These are phyloP conservation scores for Yamadazyma kitorensis DNA, from an alignment of 805 yeast species.

Conservation along the genomic window DNA sequence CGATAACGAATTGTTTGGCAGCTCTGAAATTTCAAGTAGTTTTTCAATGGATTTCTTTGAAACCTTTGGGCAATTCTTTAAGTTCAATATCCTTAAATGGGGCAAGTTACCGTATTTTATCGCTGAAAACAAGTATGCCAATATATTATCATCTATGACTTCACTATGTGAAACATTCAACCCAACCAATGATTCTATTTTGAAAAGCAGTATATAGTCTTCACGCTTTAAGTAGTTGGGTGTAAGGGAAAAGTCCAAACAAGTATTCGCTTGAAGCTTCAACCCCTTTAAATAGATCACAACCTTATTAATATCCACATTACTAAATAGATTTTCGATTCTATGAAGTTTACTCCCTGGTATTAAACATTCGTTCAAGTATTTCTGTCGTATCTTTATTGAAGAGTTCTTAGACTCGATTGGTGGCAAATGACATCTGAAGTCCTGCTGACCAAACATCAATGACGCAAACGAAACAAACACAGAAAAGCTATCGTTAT, in stretches of 20 bases:
- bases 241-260: constrained; percentile 27
- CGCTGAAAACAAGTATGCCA: constrained; percentile 21
- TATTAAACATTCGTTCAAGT: constrained; percentile 2
- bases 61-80: constrained; percentile 21
- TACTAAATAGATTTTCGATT: constrained; percentile 33
- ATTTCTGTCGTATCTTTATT: constrained; percentile 2
- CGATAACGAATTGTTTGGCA: constrained; percentile 1
- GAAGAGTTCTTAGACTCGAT: neutral
- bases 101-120: constrained; percentile 15
- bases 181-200: constrained; percentile 24
- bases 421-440: constrained; percentile 22
- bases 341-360: constrained; percentile 21
- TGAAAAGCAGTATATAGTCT: constrained; percentile 24
- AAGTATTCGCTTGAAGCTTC: constrained; percentile 16
- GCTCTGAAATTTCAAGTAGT: constrained; percentile 8
- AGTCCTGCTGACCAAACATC: constrained; percentile 16
- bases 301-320: constrained; percentile 23
- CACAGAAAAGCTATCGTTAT: constrained; percentile 28
- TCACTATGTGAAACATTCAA: constrained; percentile 29
- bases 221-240: constrained; percentile 15
- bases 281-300: constrained; percentile 16
- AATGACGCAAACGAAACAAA: constrained; percentile 26
- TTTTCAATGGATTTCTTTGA: constrained; percentile 12
- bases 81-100: constrained; percentile 20
- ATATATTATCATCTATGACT: constrained; percentile 28